Base-by-base conservation (phyloP, 1,284 basidiomycete species). In the Ganoderma boninense region DNA sequence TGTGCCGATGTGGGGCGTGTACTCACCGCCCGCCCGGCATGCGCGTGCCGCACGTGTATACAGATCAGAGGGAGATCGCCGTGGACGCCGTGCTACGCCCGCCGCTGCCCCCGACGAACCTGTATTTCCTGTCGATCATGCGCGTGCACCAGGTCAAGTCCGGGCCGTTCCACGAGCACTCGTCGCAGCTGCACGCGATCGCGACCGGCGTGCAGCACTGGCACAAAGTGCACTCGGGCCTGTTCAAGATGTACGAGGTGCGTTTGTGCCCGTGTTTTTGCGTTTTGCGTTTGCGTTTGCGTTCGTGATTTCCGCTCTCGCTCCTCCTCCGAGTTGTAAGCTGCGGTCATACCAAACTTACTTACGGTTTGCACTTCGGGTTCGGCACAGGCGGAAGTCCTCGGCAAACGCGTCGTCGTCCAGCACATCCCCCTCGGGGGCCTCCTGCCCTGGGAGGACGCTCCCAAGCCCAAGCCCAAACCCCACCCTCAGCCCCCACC, bases 181-280 rank as follows among this genome's bases (percentile, higher is more conserved):
- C 95, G 0, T 97, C 97, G 0, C 92, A 98, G 74, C 84, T 99
- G 23, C 86, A 96, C 80, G 92, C 93, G 66, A 95, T 99, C 65
- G 93, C 96, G 0, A 87, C 89, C 0, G 92, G 92, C 11, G 96
- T 99, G 20, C 91, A 92, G 11, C 90, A 89, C 70, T 99, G 96
- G 95, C 82, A 85, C 44, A 99, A 99, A 80, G 95, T 97, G 23
- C 94, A 97, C 79, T 88, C 86, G 6, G 98, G 98, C 2, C 81
- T 99, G 73, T 88, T 96, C 77, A 98, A 98, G 84, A 99, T 99
- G 97, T 99, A 97, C 81, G 89, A 95, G 83, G 92, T 90, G 77
- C 73, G 87, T 72, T 10, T 26, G 26, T 60, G 60, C 26, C n/a
- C n/a, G n/a, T n/a, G n/a, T n/a, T n/a, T n/a, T n/a, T 18, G 26